Base-by-base conservation (phyloP, 768 basidiomycete genomes). In the Boletus speciosus region DNA sequence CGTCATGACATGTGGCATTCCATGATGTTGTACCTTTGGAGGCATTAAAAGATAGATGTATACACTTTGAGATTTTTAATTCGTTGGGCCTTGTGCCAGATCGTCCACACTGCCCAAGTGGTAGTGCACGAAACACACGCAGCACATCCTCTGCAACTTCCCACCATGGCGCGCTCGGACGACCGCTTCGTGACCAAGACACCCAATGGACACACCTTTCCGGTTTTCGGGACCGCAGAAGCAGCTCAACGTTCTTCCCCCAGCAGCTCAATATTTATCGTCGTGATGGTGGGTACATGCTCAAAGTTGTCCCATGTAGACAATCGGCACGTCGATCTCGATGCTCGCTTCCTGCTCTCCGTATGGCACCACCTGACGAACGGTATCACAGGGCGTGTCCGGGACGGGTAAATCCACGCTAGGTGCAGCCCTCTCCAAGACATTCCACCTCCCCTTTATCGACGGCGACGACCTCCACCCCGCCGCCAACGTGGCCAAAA, bases 381-480 rank as follows among this genome's bases (percentile, higher is more conserved):
- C 14, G 4, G 23, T 19, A 15, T 4, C 32, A 6, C 31, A 88
- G 86, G 90, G 90, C 34, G 85, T 89, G 4, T 88, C 79, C 1
- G 86, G 86, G 14, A 83, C 84, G 32, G 86, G 88, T 8, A 89
- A 89, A 65, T 81, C 82, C 29, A 88, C 86, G 21, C 75, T 93
- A 1, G 90, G 87, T 0, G 59, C 57, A 5, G 82, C 81, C 7
- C 73, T 95, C n/a, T 80, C 88, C 7, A 61, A 72, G 37, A 73
- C 75, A 27, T 76, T 92, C 45, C 70, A 68, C n/a, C 58, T 92
- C 55, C 86, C 92, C 1, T 96, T 89, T 73, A 74, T 93, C 55
- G 95, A 98, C 64, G 95, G 88, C 29, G 94, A 97, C 67, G 85
- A 88, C 57, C 77, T 97, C 29, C 95, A 98, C 66, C 88, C 94